phyloP scores from a whole-genome alignment of 768 basidiomycete genomes.

The Sporobolomyces phaffii region DNA sequence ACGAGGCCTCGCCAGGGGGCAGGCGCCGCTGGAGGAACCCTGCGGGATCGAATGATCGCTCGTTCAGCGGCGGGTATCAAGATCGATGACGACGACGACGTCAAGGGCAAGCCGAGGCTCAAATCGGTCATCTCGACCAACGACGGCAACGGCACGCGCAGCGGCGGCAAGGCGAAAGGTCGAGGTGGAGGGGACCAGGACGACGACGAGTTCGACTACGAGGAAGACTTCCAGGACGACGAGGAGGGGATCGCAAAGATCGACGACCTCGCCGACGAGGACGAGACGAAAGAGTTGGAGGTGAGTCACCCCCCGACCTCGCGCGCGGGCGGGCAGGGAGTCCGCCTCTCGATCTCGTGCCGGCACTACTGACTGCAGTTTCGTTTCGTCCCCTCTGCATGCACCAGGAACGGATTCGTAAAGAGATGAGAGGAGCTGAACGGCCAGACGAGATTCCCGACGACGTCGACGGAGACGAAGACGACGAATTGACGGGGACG shows the following conservation, averaged over 20 bases:
- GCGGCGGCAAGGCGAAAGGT: conserved; percentile 51
- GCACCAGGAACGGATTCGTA: conserved; percentile 37
- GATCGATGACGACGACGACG: conserved; percentile 12
- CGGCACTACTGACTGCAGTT: no score
- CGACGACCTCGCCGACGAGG: conserved; percentile 64
- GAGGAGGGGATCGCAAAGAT: conserved; percentile 70
- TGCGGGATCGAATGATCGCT: conserved; percentile 54
- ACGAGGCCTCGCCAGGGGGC: no score
- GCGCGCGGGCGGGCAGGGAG: no score
- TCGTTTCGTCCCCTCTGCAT: no score
- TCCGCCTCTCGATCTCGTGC: no score
- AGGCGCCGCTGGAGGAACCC: conserved; percentile 45
- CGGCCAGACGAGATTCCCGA: conserved; percentile 28
- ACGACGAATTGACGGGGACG: conserved; percentile 57
- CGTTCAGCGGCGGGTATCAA: conserved; percentile 49
- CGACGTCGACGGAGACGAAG: conserved; percentile 52
- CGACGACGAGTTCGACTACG: conserved; percentile 72
- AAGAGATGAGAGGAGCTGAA: conserved; percentile 36
- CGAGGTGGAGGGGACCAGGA: conserved; percentile 72
- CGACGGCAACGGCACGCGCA: conserved; percentile 43
- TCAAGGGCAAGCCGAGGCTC: conserved; percentile 11
- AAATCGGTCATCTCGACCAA: conserved; percentile 14
- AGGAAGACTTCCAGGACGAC: conserved; percentile 71
- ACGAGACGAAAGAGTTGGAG: conserved; percentile 60
- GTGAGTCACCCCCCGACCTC: conserved; percentile 9